A percentile compares a stretch with the other conserved stretches of the same genome.
phyloP scores from a whole-genome alignment of 495 filamentous ascomycete species.

The Bathelium albidoporum region DNA sequence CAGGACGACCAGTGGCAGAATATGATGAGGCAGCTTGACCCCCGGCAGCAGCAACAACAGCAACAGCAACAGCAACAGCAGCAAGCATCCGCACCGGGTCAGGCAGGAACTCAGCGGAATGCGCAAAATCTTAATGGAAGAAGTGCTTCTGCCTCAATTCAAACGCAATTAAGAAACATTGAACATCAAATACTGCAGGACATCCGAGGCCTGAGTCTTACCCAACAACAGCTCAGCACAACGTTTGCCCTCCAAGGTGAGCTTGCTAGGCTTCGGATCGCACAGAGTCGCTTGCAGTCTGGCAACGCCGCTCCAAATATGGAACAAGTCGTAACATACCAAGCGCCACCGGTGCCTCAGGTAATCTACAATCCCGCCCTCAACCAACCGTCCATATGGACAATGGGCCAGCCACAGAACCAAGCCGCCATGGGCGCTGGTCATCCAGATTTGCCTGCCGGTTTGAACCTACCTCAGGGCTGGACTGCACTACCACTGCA shows the following conservation, averaged over 20 bases:
- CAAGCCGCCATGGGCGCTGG: conserved; percentile 10
- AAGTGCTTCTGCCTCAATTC: conserved; percentile 28
- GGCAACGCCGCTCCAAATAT: not conserved
- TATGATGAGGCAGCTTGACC: conserved; percentile 36
- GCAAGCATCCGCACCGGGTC: not conserved
- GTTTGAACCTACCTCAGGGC: conserved; percentile 21
- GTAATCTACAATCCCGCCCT: not conserved
- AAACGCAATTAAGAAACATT: conserved; percentile 49
- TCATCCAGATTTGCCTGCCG: conserved; percentile 15
- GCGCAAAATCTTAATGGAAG: conserved; percentile 6
- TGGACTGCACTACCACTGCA: conserved; percentile 23
- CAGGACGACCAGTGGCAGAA: conserved; percentile 1
- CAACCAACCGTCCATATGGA: not conserved
- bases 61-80: conserved; percentile 7
- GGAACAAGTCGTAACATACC: not conserved
- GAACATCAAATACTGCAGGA: conserved; percentile 59
- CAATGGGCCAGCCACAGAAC: conserved; percentile 7
- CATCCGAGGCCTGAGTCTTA: conserved; percentile 42
- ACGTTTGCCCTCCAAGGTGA: conserved; percentile 53
- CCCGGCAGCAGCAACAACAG: conserved; percentile 24
- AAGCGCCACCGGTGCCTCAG: not conserved
- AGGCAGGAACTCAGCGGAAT: conserved; percentile 6
- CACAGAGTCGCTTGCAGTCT: conserved; percentile 1
- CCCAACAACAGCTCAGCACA: conserved; percentile 45
- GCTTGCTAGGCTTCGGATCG: conserved; percentile 46